Base-by-base conservation (phyloP, 169 alveolate genomes). In the Cryptosporidium parvum region DNA sequence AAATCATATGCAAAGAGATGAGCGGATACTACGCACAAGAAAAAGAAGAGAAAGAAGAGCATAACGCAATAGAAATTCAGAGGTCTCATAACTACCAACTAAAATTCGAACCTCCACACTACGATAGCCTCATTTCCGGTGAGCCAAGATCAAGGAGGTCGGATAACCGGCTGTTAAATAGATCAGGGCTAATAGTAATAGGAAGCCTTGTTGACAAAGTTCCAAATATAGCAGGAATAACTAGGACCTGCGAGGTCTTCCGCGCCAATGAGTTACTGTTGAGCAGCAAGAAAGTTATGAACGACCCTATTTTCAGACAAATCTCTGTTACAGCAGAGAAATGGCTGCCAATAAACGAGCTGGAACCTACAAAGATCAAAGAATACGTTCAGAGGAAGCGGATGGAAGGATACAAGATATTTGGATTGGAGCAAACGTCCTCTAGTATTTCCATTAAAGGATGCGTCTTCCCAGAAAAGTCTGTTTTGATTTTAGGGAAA, bases 171-270 rank as follows among this genome's bases (percentile, higher is more conserved):
- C 39, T 69, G 44, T 37, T 42, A 37, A 91, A 92, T 73, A 92
- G 93, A 85, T 94, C 39, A 92, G 95, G 94, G 65, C 92, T 97
- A 65, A 93, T 97, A 37, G 96, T 97, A 35, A 94, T 95, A 14
- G 99, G 97, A 45, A 91, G 97, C 0, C 89, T 97, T 59, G 86
- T 97, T 44, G 97, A 96, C 84, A 97, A 97, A 75, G 91, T 94
- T 1, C 99, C 99, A 1, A 97, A 97, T 73, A 85, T 96, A 29
- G 98, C 97, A 9, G 99, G 99, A 5, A 91, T 97, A 42, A 93
- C 97, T 10, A 92, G 99, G 71, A 95, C 99, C 5, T 94, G 97
- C 62, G 99, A 97, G 91, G 93, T 97, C 44, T 96, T 96, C 87
- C 92, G 95, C 44, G 94, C 92, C 9, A 56, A 61, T 75, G 87